Conservation (phyloP, 2,329 filamentous ascomycete species). For the Myriosclerotinia curreyana region DNA sequence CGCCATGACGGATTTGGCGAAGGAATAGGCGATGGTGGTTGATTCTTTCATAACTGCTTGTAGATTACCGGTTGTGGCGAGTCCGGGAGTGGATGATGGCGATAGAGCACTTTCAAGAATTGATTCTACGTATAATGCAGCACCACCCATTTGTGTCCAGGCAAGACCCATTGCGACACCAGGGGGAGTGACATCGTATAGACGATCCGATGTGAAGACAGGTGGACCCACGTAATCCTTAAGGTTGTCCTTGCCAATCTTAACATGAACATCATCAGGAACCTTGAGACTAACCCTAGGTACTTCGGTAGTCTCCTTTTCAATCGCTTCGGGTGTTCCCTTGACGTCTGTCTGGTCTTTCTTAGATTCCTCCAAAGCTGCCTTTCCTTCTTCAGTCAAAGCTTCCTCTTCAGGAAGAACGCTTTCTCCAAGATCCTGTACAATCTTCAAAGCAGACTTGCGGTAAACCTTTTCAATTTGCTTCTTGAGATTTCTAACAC, state of each 20-base stretch:
- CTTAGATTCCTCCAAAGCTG: constrained; percentile 65
- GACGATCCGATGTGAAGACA: constrained; percentile 89
- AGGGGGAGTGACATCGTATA: constrained; percentile 90
- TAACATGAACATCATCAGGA: constrained; percentile 81
- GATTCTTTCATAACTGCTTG: constrained; percentile 99
- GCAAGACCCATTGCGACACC: constrained; percentile 97
- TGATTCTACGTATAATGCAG: constrained; percentile 94
- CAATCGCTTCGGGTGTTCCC: constrained; percentile 54
- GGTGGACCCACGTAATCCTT: constrained; percentile 97
- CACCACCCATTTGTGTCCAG: constrained; percentile 96
- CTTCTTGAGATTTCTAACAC: constrained; percentile 97
- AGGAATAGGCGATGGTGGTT: constrained; percentile 91
- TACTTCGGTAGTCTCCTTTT: constrained; percentile 57
- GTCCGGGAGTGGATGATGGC: constrained; percentile 67
- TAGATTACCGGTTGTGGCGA: constrained; percentile 92
- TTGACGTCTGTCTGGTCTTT: constrained; percentile 64
- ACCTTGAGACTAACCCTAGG: constrained; percentile 78
- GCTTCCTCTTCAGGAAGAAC: constrained; percentile 76
- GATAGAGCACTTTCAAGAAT: constrained; percentile 83
- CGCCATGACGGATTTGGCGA: constrained; percentile 85
- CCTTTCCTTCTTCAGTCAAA: constrained; percentile 81
- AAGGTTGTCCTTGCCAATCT: constrained; percentile 82
- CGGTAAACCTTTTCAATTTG: constrained; percentile 99
- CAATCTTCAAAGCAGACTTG: constrained; percentile 95
- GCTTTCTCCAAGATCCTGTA: constrained; percentile 87